phyloP scores from a whole-genome alignment of 768 basidiomycete species.

The Kwoniella pini region DNA sequence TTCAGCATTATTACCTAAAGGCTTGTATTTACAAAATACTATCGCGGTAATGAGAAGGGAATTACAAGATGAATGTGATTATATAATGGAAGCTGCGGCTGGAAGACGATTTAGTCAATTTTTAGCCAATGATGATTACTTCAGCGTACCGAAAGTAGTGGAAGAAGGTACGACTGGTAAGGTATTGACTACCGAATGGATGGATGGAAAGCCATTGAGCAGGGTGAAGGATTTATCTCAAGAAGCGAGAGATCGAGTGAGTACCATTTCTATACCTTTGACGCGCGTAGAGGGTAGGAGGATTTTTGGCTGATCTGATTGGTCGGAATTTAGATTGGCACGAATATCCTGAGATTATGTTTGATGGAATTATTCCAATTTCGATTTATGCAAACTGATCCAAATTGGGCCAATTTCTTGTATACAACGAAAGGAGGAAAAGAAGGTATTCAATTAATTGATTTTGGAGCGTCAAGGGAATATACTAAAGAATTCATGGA shows the following conservation, averaged over 20 bases:
- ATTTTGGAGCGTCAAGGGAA: slow-evolving; percentile 91
- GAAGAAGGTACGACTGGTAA: slow-evolving; percentile 77
- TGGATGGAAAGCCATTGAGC: slow-evolving; percentile 78
- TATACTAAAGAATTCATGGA: slow-evolving; percentile 87
- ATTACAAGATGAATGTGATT: slow-evolving; percentile 89
- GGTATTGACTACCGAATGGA: slow-evolving; percentile 86
- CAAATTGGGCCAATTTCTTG: slow-evolving; percentile 97
- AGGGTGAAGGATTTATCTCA: slow-evolving; percentile 60
- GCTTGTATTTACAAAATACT: slow-evolving; percentile 85
- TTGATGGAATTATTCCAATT: slow-evolving; percentile 88
- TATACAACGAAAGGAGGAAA: slow-evolving; percentile 61
- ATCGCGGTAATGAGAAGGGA: slow-evolving; percentile 86
- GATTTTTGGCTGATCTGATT: neutral
- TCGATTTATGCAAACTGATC: slow-evolving; percentile 95
- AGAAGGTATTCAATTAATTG: slow-evolving; percentile 67
- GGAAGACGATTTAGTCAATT: slow-evolving; percentile 61
- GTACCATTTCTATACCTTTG: slow-evolving; percentile 12
- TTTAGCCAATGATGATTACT: slow-evolving; percentile 61
- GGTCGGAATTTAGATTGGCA: slow-evolving; percentile 67
- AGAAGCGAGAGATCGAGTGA: slow-evolving; percentile 71
- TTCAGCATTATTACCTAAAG: slow-evolving; percentile 77
- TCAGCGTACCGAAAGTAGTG: slow-evolving; percentile 78
- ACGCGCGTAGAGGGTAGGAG: neutral
- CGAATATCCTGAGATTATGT: slow-evolving; percentile 77
- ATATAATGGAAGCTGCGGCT: slow-evolving; percentile 75